Base-by-base conservation (phyloP, 1,284 basidiomycete species). In the Cryptococcus hybrid region DNA sequence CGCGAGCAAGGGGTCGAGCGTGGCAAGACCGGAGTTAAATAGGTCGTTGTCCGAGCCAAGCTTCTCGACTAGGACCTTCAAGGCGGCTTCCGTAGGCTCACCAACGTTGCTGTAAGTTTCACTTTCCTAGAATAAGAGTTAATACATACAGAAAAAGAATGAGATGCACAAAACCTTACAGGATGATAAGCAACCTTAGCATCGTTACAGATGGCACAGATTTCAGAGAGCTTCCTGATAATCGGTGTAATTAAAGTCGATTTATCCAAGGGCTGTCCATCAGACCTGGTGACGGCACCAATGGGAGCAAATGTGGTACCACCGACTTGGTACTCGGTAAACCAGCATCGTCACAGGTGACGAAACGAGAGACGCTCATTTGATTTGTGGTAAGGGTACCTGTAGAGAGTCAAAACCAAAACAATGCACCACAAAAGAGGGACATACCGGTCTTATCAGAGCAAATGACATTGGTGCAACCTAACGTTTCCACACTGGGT, bases 391-490 rank as follows among this genome's bases (percentile, higher is more conserved):
- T 96, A 65, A 97, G 76, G 13, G 93, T 96, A 50, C 75, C 67
- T 68, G 47, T 13, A 12, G 47, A 1, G 18, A 40, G 42, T 18
- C 13, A 44, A 12, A 11, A n/a, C 9, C 13, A 34, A 48, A 7
- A 30, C 15, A 0, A n/a, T 11, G 18, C 46, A 11, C 24, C 46
- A 47, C n/a, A 34, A 3, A 47, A 24, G 30, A 47, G 34, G 38
- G 24, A 54, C 65, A 59, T 48, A 62, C 92, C 93, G 15, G 93
- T 97, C 82, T 97, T 97, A 81, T 97, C 93, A 6, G 92, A 94
- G 77, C 93, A 97, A 66, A 97, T 96, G 51, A 96, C 92, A 73
- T 94, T 95, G 50, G 92, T 94, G 80, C 91, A 93, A 2, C 94
- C 93, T 1, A 98, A 82, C 35, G 94, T 96, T 80, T 98, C 94